These are phyloP conservation scores for Diaporthe sp. DNA, from an alignment of 2,329 filamentous ascomycete species.

Conservation along the genomic window DNA sequence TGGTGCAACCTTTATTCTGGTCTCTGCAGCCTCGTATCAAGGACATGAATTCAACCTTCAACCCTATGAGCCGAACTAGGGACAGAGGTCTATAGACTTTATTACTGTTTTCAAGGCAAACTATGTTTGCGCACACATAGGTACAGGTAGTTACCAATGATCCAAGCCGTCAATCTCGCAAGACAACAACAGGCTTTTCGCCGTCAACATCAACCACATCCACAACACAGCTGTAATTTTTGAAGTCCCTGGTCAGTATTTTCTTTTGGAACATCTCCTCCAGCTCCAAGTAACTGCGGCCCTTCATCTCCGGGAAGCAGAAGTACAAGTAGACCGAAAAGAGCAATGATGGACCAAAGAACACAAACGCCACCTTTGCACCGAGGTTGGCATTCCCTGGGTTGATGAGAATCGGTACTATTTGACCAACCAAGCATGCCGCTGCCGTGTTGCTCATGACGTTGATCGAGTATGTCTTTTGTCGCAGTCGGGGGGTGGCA, in stretches of 20 bases:
- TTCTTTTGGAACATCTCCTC: slow-evolving; percentile 44
- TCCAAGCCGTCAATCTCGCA: not conserved
- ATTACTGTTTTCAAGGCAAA: not conserved
- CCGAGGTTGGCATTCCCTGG: slow-evolving; percentile 50
- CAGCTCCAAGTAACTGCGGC: slow-evolving; percentile 43
- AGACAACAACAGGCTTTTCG: slow-evolving; percentile 5
- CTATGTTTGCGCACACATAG: not conserved
- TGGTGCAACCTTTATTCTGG: not conserved
- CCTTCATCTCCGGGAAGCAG: slow-evolving; percentile 45
- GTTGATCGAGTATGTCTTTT: slow-evolving; percentile 53
- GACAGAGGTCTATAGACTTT: no score
- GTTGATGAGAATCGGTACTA: slow-evolving; percentile 51
- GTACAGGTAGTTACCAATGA: not conserved
- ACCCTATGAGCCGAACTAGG: not conserved
- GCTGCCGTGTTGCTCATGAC: slow-evolving; percentile 50
- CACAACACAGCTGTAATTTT: not conserved
- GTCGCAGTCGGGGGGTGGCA: slow-evolving; percentile 48
- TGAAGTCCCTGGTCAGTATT: slow-evolving; percentile 38
- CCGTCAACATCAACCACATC: slow-evolving; percentile 6
- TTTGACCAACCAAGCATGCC: slow-evolving; percentile 49
- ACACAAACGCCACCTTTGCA: slow-evolving; percentile 52
- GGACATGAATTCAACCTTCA: not conserved
- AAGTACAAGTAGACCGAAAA: slow-evolving; percentile 47
- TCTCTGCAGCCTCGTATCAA: not conserved
- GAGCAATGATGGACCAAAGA: slow-evolving; percentile 40